These are phyloP conservation scores for Pleurotus ostreatus DNA, from an alignment of 768 basidiomycete species.

Conservation along the genomic window DNA sequence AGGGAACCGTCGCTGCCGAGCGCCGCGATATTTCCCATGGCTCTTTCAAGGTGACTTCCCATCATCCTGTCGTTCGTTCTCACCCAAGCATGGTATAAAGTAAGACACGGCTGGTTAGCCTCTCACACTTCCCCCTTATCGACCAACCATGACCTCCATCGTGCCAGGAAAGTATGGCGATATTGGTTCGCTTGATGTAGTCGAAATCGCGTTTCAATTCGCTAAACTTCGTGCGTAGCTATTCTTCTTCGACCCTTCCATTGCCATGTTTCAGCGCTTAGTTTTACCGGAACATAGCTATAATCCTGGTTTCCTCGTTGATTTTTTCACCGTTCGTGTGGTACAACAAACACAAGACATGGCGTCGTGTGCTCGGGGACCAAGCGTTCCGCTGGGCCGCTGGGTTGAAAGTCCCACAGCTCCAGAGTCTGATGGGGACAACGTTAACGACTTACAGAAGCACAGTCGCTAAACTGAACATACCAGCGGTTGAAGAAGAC, in stretches of 20 bases:
- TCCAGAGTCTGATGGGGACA: constrained; percentile 12
- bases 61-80: too few relatives aligned
- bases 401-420: constrained; percentile 2
- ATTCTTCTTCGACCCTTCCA: too few relatives aligned
- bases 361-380: constrained; percentile 6
- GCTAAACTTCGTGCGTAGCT: background rate
- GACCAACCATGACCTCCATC: background rate
- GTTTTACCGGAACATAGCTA: background rate
- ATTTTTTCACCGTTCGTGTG: constrained; percentile 2
- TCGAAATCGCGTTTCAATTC: background rate
- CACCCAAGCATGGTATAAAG: too few relatives aligned
- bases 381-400: constrained; percentile 3
- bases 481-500: constrained; percentile 13
- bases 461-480: background rate
- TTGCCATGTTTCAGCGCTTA: too few relatives aligned
- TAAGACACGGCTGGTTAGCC: too few relatives aligned
- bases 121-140: too few relatives aligned
- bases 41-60: too few relatives aligned
- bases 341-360: constrained; percentile 6
- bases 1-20: too few relatives aligned
- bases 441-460: constrained; percentile 11
- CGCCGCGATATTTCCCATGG: too few relatives aligned
- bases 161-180: background rate
- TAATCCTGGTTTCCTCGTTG: background rate
- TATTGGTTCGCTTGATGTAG: background rate